These are phyloP conservation scores for Adansonia grandidieri DNA, from an alignment of 441 rosid species.

Conservation along the genomic window DNA sequence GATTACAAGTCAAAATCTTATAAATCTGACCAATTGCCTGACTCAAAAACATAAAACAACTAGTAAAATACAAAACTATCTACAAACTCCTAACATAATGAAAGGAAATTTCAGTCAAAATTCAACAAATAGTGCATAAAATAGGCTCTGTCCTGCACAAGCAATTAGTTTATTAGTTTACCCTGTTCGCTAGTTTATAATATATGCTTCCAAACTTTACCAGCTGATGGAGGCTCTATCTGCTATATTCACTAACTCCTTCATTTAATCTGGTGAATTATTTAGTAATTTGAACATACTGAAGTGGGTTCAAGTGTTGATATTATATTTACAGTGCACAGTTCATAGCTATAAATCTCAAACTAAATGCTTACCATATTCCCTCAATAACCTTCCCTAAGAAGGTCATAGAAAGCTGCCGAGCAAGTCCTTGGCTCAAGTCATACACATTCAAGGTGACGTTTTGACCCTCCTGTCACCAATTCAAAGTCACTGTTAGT, in stretches of 20 bases:
- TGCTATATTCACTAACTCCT: background rate
- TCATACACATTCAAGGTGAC: conserved; percentile 84
- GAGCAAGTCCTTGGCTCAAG: conserved; percentile 92
- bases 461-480: conserved; percentile 73
- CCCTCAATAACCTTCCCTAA: conserved; percentile 88
- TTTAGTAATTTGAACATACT: background rate
- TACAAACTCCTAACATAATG: background rate
- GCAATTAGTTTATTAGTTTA: background rate
- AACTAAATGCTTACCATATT: conserved; percentile 67
- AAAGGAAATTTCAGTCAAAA: background rate
- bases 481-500: conserved; percentile 13
- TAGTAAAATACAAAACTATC: background rate
- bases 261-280: background rate
- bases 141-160: background rate
- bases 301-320: background rate
- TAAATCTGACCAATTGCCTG: background rate
- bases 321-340: background rate
- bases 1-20: background rate
- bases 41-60: background rate
- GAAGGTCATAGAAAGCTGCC: conserved; percentile 74
- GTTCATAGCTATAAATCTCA: background rate
- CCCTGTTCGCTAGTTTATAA: background rate
- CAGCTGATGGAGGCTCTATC: background rate
- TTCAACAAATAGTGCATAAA: background rate
- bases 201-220: background rate